Evolutionary conservation across 2,329 filamentous ascomycete species (phyloP).

Genomic region (Aspergillus sp.): DNA sequence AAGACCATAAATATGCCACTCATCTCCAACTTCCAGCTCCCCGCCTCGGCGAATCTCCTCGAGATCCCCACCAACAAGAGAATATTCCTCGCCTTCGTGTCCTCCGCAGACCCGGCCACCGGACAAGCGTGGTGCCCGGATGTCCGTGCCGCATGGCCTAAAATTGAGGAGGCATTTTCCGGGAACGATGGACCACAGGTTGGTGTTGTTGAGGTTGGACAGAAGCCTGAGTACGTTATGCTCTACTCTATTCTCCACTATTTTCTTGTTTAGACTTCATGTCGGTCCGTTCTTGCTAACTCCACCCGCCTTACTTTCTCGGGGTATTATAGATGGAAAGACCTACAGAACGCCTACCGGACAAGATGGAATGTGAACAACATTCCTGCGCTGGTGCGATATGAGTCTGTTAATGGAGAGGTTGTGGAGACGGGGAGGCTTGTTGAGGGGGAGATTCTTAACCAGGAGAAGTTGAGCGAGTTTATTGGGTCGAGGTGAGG

Average conservation of each 20-base stretch:
- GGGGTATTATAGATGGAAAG: conserved; percentile 36
- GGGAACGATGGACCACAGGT: conserved; percentile 25
- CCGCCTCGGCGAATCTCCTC: conserved; percentile 30
- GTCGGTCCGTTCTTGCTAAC: not conserved
- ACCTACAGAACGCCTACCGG: conserved; percentile 36
- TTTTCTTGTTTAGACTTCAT: too few relatives aligned
- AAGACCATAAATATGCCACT: conserved; percentile 30
- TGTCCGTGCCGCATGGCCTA: conserved; percentile 40
- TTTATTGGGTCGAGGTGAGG: conserved; percentile 21
- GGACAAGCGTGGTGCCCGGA: conserved; percentile 45
- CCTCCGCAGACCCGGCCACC: conserved; percentile 39
- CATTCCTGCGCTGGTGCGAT: conserved; percentile 41
- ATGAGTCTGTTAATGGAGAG: conserved; percentile 32
- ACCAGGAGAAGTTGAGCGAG: conserved; percentile 23
- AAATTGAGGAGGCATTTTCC: conserved; percentile 35
- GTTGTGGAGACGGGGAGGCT: conserved; percentile 35
- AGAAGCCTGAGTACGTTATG: conserved; percentile 33
- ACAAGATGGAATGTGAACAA: conserved; percentile 38
- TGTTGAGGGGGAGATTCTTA: conserved; percentile 35
- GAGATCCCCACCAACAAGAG: conserved; percentile 9
- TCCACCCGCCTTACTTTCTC: not conserved
- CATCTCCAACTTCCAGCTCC: conserved; percentile 23
- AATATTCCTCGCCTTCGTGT: conserved; percentile 41
- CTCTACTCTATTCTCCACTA: too few relatives aligned
- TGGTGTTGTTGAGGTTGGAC: conserved; percentile 39